These are phyloP conservation scores for Phialocephala sp. DNA, from an alignment of 2,329 filamentous ascomycete species.

Conservation along the genomic window DNA sequence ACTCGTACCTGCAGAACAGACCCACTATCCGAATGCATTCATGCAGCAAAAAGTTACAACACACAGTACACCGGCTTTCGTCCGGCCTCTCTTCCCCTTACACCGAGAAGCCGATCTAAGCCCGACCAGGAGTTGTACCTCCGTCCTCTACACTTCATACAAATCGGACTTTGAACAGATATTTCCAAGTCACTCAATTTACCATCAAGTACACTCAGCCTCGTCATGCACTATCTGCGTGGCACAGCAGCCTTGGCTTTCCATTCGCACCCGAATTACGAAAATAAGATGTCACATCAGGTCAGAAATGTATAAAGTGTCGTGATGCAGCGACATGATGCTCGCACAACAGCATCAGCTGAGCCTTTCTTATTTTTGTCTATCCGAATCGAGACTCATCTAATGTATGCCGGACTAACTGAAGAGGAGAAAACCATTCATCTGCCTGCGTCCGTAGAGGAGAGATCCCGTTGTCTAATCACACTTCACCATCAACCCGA, in stretches of 20 bases:
- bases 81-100: background rate
- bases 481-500: background rate
- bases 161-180: background rate
- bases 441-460: background rate
- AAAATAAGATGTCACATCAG: background rate
- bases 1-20: background rate
- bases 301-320: background rate
- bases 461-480: slow-evolving; percentile 7
- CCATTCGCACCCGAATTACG: background rate
- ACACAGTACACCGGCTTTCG: background rate
- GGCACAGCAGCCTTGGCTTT: too few relatives aligned
- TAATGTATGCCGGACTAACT: background rate
- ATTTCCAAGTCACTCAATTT: background rate
- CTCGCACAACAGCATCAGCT: slow-evolving; percentile 1
- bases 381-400: background rate
- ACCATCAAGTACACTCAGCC: background rate
- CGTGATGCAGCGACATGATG: background rate
- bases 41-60: background rate
- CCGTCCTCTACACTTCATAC: background rate
- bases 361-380: background rate
- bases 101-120: background rate
- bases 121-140: background rate
- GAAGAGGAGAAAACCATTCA: background rate
- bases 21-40: background rate
- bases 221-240: too few relatives aligned